Percentiles rank a stretch among this genome's conserved stretches.
phyloP scores from a whole-genome alignment of 2,329 filamentous ascomycete genomes.

The Hypoxylon sp. region DNA sequence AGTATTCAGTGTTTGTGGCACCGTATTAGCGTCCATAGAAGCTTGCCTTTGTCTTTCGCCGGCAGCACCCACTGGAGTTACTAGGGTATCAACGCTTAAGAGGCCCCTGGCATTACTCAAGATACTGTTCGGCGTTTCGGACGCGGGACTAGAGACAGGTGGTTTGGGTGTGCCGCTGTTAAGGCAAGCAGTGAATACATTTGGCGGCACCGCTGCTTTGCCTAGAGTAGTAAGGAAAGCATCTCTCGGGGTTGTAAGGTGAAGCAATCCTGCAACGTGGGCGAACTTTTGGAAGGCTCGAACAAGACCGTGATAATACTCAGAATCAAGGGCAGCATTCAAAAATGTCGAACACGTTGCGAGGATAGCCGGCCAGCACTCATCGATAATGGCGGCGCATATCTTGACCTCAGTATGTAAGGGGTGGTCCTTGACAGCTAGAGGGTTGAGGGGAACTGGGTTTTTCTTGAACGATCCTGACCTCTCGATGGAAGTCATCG shows the following conservation, averaged over 20 bases:
- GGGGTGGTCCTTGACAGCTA: slow-evolving; percentile 80
- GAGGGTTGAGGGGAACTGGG: slow-evolving; percentile 86
- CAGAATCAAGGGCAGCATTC: slow-evolving; percentile 90
- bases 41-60: slow-evolving; percentile 72
- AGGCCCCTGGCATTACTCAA: slow-evolving; percentile 80
- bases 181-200: slow-evolving; percentile 74
- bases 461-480: slow-evolving; percentile 80
- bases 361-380: slow-evolving; percentile 95
- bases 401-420: slow-evolving; percentile 79
- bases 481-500: slow-evolving; percentile 64
- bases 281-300: slow-evolving; percentile 95
- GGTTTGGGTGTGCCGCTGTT: slow-evolving; percentile 64
- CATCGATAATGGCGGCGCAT: slow-evolving; percentile 86
- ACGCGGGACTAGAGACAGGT: slow-evolving; percentile 60
- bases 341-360: slow-evolving; percentile 96
- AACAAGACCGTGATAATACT: slow-evolving; percentile 93
- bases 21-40: slow-evolving; percentile 68
- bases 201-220: slow-evolving; percentile 91
- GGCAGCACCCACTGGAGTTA: slow-evolving; percentile 69
- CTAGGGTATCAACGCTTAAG: slow-evolving; percentile 79
- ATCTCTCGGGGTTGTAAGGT: slow-evolving; percentile 88
- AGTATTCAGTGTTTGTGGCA: slow-evolving; percentile 76
- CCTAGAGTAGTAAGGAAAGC: slow-evolving; percentile 94
- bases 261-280: slow-evolving; percentile 90
- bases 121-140: slow-evolving; percentile 70